Conservation (phyloP, 495 filamentous ascomycete genomes). For the Penicillium fimorum region DNA sequence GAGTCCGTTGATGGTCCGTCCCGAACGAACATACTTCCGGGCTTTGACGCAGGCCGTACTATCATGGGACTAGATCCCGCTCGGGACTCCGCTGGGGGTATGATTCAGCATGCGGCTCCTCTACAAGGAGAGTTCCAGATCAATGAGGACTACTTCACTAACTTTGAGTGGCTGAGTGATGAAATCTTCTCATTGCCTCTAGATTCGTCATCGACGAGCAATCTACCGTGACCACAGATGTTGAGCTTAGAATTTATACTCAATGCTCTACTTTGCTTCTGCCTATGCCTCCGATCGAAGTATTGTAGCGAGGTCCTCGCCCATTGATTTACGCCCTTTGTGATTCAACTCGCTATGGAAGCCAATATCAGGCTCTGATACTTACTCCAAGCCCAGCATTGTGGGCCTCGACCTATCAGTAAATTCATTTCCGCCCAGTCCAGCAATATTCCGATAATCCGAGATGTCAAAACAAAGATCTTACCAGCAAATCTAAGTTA, state of each 20-base stretch:
- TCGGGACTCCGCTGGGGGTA: conserved; percentile 14
- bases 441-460: neutral
- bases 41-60: conserved; percentile 6
- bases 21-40: conserved; percentile 7
- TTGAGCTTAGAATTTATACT: neutral
- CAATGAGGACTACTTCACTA: conserved; percentile 39
- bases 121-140: conserved; percentile 30
- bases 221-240: conserved; percentile 11
- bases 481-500: neutral
- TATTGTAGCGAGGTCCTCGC: neutral
- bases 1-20: conserved; percentile 20
- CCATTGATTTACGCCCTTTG: neutral
- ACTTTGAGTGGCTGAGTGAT: conserved; percentile 41
- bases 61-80: conserved; percentile 14
- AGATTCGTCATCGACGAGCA: conserved; percentile 21
- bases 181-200: conserved; percentile 30
- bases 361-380: neutral
- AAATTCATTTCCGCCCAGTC: neutral
- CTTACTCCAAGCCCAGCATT: neutral
- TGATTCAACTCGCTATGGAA: neutral
- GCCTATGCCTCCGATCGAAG: neutral
- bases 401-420: neutral
- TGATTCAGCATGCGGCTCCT: neutral
- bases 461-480: conserved; percentile 8
- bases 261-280: neutral